Percentiles rank a stretch among this genome's conserved stretches.
Conservation (phyloP, 2,329 filamentous ascomycete species). For the Lasiodiplodia gonubiensis region DNA sequence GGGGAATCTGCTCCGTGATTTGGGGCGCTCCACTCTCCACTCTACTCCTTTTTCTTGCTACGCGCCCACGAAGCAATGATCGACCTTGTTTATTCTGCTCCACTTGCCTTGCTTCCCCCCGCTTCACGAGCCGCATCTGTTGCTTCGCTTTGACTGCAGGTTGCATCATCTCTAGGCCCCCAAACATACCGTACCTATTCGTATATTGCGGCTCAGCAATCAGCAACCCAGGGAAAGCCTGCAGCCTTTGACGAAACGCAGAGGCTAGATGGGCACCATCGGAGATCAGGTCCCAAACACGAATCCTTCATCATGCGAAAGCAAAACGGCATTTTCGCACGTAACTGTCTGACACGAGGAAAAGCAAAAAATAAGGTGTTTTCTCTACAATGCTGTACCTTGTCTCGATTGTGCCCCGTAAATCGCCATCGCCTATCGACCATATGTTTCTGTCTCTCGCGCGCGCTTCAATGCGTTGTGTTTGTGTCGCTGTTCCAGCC, state of each 20-base stretch:
- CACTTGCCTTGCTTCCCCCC: neutral
- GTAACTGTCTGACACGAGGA: neutral
- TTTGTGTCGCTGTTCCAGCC: neutral
- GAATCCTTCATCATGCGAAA: neutral
- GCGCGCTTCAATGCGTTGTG: neutral
- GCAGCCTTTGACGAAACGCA: neutral
- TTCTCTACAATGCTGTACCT: neutral
- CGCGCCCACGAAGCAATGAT: neutral
- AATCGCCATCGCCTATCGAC: neutral
- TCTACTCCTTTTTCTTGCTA: neutral
- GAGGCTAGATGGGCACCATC: neutral
- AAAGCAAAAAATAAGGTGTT: neutral
- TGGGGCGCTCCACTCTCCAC: neutral
- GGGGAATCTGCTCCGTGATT: neutral
- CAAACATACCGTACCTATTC: neutral
- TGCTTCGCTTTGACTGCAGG: neutral
- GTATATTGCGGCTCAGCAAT: conserved; percentile 5
- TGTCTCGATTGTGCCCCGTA: neutral
- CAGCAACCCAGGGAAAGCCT: neutral
- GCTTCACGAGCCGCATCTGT: neutral
- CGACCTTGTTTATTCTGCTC: neutral
- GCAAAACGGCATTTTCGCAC: neutral
- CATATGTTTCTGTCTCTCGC: too few species aligned
- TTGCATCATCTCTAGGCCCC: neutral
- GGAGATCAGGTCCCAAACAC: neutral